Conservation (phyloP, 169 alveolate genomes). For the Blepharisma undulans region DNA sequence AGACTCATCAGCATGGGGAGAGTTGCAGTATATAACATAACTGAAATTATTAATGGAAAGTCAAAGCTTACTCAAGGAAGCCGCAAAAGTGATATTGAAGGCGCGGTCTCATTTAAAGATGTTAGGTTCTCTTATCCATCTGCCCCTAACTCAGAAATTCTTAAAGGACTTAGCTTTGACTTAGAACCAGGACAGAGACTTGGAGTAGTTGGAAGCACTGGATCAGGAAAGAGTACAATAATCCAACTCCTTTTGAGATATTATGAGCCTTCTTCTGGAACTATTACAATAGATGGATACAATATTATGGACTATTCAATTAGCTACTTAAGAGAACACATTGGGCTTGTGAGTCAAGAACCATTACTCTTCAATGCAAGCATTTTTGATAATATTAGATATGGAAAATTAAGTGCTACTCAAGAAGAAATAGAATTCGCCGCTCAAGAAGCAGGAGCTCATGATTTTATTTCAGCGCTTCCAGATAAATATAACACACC, state of each 20-base stretch:
- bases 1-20: not conserved
- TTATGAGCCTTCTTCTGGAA: slow-evolving; percentile 79
- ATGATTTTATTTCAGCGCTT: slow-evolving; percentile 61
- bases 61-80: slow-evolving; percentile 8
- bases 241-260: slow-evolving; percentile 73
- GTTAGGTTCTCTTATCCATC: slow-evolving; percentile 66
- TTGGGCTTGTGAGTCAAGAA: slow-evolving; percentile 66
- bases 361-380: slow-evolving; percentile 52
- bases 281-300: slow-evolving; percentile 63
- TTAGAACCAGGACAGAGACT: not conserved
- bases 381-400: slow-evolving; percentile 63
- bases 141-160: not conserved
- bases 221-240: slow-evolving; percentile 79
- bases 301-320: slow-evolving; percentile 57
- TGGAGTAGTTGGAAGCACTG: slow-evolving; percentile 10
- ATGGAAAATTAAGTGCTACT: slow-evolving; percentile 57
- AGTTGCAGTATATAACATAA: not conserved
- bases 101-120: slow-evolving; percentile 55
- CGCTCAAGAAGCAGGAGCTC: slow-evolving; percentile 64
- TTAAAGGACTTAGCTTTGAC: not conserved
- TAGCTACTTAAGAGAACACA: slow-evolving; percentile 55
- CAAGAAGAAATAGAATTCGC: slow-evolving; percentile 67
- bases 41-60: not conserved
- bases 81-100: not conserved
- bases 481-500: slow-evolving; percentile 61